Evolutionary conservation across 495 filamentous ascomycete genomes (phyloP), one percentile per base, ranked within the genome.

Genomic region (Xylaria nigripes): DNA sequence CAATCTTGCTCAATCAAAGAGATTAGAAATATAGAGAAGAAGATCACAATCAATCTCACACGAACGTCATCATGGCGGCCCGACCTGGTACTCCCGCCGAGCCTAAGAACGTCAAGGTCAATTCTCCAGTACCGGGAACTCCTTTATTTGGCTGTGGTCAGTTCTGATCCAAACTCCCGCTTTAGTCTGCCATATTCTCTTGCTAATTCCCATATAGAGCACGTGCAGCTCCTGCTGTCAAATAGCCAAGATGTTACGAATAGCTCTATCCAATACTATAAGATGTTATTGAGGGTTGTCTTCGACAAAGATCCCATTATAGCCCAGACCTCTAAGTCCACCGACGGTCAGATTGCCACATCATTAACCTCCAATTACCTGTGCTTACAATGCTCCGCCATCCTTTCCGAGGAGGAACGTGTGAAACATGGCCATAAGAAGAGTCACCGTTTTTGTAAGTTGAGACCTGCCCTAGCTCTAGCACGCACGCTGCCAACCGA

Each of bases 381-480:
- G 16, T 89, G 86, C 59, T 72, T 89, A 32, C 84, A 89, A 65
- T 89, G 86, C 58, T 76, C 83, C 22, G 71, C 63, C 16, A 79
- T 80, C 9, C 66, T 79, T 24, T 78, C 78, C 4, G 76, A 79
- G 47, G 75, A 79, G 16, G 79, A 81, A 48, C 72, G 80, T 3
- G 57, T 71, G 23, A 74, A 76, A 50, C 85, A 88, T 65, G 77
- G 77, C 0, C 72, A 69, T 18, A 73, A 75, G 45, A 84, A 80
- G 55, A 58, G 66, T 38, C 86, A 89, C 57, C 70, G 74, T 30
- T 86, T 89, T 58, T 85, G 85, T 89, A 74, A 22, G 78, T 71
- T 68, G 38, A 66, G 59, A 59, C 38, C 32, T 24, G 21, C 15
- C 13, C 15, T 19, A 10, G 24, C 7, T 15, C 24, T 22, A 21